Evolutionary conservation across 371 early-diverging fungal species (phyloP), one percentile per base, ranked within the genome.

Genomic region (Thermomucor indicae-seudaticae): DNA sequence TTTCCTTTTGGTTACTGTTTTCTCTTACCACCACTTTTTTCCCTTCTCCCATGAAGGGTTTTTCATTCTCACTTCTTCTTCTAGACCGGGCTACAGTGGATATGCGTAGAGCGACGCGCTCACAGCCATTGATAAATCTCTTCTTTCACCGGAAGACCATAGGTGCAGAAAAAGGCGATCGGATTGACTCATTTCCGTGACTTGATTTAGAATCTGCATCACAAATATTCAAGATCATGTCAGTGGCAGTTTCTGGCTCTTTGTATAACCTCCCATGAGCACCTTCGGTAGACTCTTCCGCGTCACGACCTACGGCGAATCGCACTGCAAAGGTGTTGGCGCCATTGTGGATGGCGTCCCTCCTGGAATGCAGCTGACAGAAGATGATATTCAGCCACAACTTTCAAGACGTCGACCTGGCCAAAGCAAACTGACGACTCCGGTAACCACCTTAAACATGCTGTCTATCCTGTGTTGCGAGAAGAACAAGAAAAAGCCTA

Each of bases 271-370:
- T n/a, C 8, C 34, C 16, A 91, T 91, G 91, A 87, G 88, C 55
- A 81, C 86, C 17, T 91, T 90, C 72, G 91, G 91, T 51, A 79
- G 72, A 34, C 60, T 78, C 47, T 91, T 81, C 72, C 83, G 90
- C 54, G 91, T 96, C 27, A 93, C 94, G n/a, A 97, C 97, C 37
- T 96, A 87, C 69, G 96, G 98, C 56, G 98, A 97, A 78, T 94
- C 95, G 17, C 98, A 97, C 77, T 97, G 98, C 79, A 93, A 93
- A 56, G 93, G 89, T 23, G 97, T 97, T 2, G 97, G 97, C 38
- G 95, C 95, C 54, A 94, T 97, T 55, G 81, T 97, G 50, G 98
- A 96, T 62, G 95, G 95, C 41, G 86, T 86, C 49, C 98, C 98
- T 29, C 98, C 98, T 4, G 97, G 98, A 16, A 70, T 97, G 60